Percentiles rank a stretch among this genome's conserved stretches.
Evolutionary conservation across 1,139 yeast genomes (phyloP).

Genomic region (Zhuliangozyma blackwelliae): DNA sequence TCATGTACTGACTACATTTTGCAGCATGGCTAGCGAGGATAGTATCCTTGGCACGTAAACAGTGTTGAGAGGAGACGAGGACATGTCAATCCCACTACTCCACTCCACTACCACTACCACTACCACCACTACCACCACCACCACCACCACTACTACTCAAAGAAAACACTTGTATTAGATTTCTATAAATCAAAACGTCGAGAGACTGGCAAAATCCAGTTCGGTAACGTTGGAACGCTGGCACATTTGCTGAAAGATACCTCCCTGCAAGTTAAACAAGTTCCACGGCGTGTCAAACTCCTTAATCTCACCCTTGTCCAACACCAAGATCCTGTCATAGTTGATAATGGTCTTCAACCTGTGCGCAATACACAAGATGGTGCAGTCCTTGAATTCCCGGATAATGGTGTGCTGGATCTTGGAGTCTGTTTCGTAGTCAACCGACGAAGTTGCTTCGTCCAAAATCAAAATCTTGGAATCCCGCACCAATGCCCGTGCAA

Average conservation of each 20-base stretch:
- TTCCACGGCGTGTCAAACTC: constrained; percentile 55
- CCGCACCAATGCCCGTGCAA: constrained; percentile 39
- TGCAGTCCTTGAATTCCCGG: constrained; percentile 31
- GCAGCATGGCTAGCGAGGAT: no score
- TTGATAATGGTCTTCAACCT: constrained; percentile 35
- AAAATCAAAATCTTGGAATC: constrained; percentile 34
- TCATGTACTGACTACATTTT: no score
- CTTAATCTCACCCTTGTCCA: constrained; percentile 50
- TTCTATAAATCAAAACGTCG: no score
- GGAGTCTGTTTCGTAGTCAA: constrained; percentile 42
- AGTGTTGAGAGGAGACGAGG: no score
- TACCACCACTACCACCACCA: no score
- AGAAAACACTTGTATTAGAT: no score
- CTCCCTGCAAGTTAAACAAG: constrained; percentile 16
- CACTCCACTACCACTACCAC: no score
- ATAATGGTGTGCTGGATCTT: constrained; percentile 34
- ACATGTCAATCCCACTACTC: no score
- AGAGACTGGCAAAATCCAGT: constrained; percentile 17
- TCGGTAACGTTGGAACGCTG: constrained; percentile 44
- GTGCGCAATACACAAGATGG: constrained; percentile 41
- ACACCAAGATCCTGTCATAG: constrained; percentile 34
- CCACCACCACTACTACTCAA: no score
- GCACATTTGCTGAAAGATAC: constrained; percentile 55
- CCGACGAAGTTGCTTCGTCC: constrained; percentile 43
- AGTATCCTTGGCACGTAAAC: no score